Percentiles rank a stretch among this genome's conserved stretches.
Conservation (phyloP, 2,329 filamentous ascomycete species). For the Zymoseptoria tritici region DNA sequence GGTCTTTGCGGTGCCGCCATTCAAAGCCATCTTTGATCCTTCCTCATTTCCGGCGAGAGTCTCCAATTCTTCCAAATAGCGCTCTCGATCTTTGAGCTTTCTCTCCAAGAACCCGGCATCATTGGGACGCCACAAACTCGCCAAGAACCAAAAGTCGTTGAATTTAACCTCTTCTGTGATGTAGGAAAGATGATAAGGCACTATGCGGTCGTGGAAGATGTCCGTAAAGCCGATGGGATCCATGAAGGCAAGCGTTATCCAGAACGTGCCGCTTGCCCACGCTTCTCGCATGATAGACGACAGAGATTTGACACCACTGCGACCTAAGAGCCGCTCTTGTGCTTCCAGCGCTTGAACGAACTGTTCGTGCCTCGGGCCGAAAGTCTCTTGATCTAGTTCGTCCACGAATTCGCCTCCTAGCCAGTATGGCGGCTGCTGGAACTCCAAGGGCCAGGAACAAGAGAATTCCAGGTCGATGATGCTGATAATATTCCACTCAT, state of each 20-base stretch:
- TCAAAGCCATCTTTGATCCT: background rate
- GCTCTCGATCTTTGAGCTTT: background rate
- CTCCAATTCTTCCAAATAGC: background rate
- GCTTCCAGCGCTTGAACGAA: background rate
- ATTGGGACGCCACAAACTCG: background rate
- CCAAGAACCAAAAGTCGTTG: background rate
- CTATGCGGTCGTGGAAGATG: background rate
- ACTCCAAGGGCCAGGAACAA: conserved; percentile 27
- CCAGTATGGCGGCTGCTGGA: conserved; percentile 14
- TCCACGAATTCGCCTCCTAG: background rate
- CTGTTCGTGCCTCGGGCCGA: background rate
- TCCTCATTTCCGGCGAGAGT: background rate
- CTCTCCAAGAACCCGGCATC: background rate
- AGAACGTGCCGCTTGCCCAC: background rate
- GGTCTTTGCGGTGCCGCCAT: too few species aligned
- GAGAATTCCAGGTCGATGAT: conserved; percentile 6
- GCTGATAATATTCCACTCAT: background rate
- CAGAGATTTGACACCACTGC: background rate
- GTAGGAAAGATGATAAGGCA: background rate
- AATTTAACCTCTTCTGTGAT: background rate
- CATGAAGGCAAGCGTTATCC: background rate
- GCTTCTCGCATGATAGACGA: background rate
- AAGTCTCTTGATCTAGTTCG: background rate
- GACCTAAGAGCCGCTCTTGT: background rate
- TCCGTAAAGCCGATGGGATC: background rate